Base-by-base conservation (phyloP, 192 early-diverging fungal species). In the Thamnidium elegans region DNA sequence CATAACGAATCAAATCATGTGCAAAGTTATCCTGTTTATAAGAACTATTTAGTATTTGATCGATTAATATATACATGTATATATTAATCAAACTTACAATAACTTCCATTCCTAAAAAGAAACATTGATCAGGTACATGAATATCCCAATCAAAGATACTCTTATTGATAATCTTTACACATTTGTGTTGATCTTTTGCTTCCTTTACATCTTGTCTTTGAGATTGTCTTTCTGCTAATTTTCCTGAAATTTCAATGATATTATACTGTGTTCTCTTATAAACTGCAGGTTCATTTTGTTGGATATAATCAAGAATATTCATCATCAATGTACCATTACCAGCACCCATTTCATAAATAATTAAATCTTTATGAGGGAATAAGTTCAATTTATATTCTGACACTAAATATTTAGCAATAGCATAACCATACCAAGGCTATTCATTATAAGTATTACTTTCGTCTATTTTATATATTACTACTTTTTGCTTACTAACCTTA, bases 271-370 rank as follows among this genome's bases (percentile, higher is more conserved):
- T 92, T 50, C 81, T 71, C 44, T 77, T 74, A 71, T 95, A 97
- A 23, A 98, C 79, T 13, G 83, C 83, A 3, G 94, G 93, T 67
- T 91, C 86, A 48, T 82, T 68, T 55, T 88, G 71, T 63, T 86
- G 86, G 44, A 97, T 78, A 62, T 91, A 94, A 63, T 96, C 94
- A 45, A 99, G 81, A 8, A 99, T 90, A 71, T 96, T 94, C 50
- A 87, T 56, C 92, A 95, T 95, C 68, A 99, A 70, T 30, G 97
- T 96, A 58, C 95, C 97, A 67, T 97, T 99, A 58, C 97, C 97
- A 1, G 90, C 95, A 47, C 97, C 95, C 74, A 97, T 84, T 78
- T 99, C 97, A 72, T 92, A 99, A 30, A 99, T 90, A 34, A 87
- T 80, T 58, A 99, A 80, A 55, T 89, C 84, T 36, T 86, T 81